Percentiles rank a stretch among this genome's conserved stretches.
These are phyloP conservation scores for Allantophomopsis lycopodina DNA, from an alignment of 2,329 filamentous ascomycete species.

Conservation along the genomic window DNA sequence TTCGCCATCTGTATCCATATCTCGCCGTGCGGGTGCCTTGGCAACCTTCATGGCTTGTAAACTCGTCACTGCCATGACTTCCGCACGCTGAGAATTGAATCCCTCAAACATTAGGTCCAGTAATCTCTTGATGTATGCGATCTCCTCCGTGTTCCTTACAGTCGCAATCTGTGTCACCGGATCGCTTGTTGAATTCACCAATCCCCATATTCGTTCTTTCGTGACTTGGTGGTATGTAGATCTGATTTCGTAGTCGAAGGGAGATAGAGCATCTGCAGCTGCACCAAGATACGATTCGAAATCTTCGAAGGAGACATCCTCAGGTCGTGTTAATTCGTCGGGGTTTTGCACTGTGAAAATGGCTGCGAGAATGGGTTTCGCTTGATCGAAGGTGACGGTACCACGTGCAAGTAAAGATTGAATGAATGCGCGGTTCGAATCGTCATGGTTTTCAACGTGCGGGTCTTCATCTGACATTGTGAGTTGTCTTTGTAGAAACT, in stretches of 20 bases:
- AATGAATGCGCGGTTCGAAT: slow-evolving; percentile 76
- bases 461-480: no score
- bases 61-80: slow-evolving; percentile 69
- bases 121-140: slow-evolving; percentile 76
- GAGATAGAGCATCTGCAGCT: slow-evolving; percentile 59
- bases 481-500: no score
- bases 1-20: slow-evolving; percentile 16
- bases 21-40: slow-evolving; percentile 26
- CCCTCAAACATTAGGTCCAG: slow-evolving; percentile 88
- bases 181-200: slow-evolving; percentile 84
- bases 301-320: slow-evolving; percentile 19
- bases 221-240: slow-evolving; percentile 55
- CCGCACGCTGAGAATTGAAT: slow-evolving; percentile 66
- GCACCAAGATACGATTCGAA: slow-evolving; percentile 56
- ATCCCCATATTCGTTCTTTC: slow-evolving; percentile 58
- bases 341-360: slow-evolving; percentile 46
- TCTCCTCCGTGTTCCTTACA: slow-evolving; percentile 65
- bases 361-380: slow-evolving; percentile 59
- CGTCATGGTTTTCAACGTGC: slow-evolving; percentile 12
- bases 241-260: slow-evolving; percentile 81
- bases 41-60: slow-evolving; percentile 72
- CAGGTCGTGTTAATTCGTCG: background rate
- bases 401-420: slow-evolving; percentile 76
- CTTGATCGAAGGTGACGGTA: slow-evolving; percentile 62
- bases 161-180: slow-evolving; percentile 79